Evolutionary conservation across 371 early-diverging fungal species (phyloP).

Genomic region (Mortierella sp.): DNA sequence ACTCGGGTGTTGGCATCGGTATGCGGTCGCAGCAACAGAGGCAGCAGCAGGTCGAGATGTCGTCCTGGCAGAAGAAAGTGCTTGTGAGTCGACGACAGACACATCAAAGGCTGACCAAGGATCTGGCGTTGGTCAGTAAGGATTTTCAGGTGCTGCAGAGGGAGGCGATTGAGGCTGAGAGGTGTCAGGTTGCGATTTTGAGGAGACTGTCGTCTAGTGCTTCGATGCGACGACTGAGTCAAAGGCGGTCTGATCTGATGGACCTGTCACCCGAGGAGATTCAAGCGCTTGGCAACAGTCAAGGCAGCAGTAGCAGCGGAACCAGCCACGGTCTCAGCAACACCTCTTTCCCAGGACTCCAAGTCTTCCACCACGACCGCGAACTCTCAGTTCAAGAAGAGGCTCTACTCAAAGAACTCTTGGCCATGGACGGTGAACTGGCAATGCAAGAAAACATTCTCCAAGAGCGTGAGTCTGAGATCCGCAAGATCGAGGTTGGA

Average conservation of each 20-base stretch:
- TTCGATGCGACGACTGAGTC: conserved; percentile 24
- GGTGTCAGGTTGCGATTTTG: conserved; percentile 38
- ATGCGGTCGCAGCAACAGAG: not conserved
- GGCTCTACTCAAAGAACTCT: conserved; percentile 29
- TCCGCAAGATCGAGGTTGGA: conserved; percentile 42
- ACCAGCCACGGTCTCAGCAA: not conserved
- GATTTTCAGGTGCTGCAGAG: conserved; percentile 47
- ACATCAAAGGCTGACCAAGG: conserved; percentile 50
- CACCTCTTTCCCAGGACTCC: not conserved
- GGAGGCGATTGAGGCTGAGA: conserved; percentile 41
- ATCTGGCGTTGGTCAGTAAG: conserved; percentile 31
- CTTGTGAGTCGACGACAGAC: conserved; percentile 39
- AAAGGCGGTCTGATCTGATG: conserved; percentile 31
- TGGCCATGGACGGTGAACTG: conserved; percentile 41
- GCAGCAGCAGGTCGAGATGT: conserved; percentile 11
- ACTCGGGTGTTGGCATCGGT: conserved; percentile 15
- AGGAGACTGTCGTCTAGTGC: conserved; percentile 42
- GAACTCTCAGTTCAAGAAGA: conserved; percentile 50
- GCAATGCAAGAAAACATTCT: conserved; percentile 43
- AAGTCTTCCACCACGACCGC: conserved; percentile 25
- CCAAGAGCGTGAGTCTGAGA: conserved; percentile 46
- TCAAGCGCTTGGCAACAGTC: conserved; percentile 16
- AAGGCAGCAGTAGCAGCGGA: not conserved
- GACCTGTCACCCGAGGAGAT: conserved; percentile 34
- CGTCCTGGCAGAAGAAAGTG: conserved; percentile 28